Conservation (phyloP, 2,329 filamentous ascomycete species). For the Arthrobotrys conoides region DNA sequence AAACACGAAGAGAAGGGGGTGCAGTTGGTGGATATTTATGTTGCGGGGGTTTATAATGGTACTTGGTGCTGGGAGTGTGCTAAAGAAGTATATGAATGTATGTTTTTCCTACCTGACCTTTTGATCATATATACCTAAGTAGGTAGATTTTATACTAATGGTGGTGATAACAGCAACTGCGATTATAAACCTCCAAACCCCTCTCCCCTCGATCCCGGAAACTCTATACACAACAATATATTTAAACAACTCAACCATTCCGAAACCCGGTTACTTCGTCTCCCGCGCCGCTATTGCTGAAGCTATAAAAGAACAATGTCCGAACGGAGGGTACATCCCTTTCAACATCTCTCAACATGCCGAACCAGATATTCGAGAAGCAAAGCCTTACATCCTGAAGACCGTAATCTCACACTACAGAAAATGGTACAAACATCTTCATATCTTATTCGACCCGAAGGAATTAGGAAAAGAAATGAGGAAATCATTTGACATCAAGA, state of each 20-base stretch:
- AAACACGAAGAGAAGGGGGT: slow-evolving; percentile 41
- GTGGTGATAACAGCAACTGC: slow-evolving; percentile 22
- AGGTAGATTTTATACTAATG: too few species aligned
- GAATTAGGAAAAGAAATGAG: slow-evolving; percentile 37
- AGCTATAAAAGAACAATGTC: slow-evolving; percentile 35
- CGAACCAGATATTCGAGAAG: slow-evolving; percentile 48
- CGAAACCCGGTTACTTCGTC: slow-evolving; percentile 45
- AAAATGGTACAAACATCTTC: slow-evolving; percentile 38
- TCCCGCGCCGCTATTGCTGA: slow-evolving; percentile 32
- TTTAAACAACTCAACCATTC: slow-evolving; percentile 22
- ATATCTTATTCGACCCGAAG: slow-evolving; percentile 23
- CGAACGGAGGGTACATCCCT: slow-evolving; percentile 35
- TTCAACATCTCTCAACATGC: slow-evolving; percentile 34
- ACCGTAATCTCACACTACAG: slow-evolving; percentile 25
- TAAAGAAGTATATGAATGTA: slow-evolving; percentile 51
- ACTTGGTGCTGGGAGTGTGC: slow-evolving; percentile 54
- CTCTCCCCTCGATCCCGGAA: slow-evolving; percentile 27
- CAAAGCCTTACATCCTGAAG: slow-evolving; percentile 41
- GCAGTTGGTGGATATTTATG: slow-evolving; percentile 46
- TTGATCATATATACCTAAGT: too few species aligned
- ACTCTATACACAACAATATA: slow-evolving; percentile 35
- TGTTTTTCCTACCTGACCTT: too few species aligned
- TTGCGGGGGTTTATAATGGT: slow-evolving; percentile 35
- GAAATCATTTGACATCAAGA: slow-evolving; percentile 23
- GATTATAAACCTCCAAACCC: slow-evolving; percentile 35